Conservation (phyloP, 73 alveolate species). For the Paramecium caudatum region DNA sequence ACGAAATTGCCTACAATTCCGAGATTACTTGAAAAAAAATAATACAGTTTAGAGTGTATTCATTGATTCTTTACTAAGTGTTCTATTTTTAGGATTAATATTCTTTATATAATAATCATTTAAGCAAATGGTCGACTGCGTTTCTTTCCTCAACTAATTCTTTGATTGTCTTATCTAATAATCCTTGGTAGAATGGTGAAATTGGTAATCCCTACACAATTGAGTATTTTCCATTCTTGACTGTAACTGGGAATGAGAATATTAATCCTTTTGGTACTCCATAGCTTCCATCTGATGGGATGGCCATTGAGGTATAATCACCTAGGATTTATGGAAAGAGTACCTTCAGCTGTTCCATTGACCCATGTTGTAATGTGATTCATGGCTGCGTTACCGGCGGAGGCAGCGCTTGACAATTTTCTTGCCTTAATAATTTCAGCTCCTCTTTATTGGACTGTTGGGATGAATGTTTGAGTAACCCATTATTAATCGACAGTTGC, state of each 20-base stretch:
- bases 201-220: conserved; percentile 86
- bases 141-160: conserved; percentile 88
- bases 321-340: conserved; percentile 20
- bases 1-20: background rate
- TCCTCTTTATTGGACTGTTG: conserved; percentile 97
- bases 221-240: conserved; percentile 82
- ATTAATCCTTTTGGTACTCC: conserved; percentile 92
- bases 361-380: conserved; percentile 99
- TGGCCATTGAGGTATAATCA: conserved; percentile 94
- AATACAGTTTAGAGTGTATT: too few species aligned
- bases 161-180: conserved; percentile 84
- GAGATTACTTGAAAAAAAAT: too few species aligned
- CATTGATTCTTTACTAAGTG: too few species aligned
- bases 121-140: conserved; percentile 81
- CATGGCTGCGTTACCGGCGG: conserved; percentile 98
- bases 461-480: conserved; percentile 90
- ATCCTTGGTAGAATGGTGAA: conserved; percentile 80
- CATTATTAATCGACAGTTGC: conserved; percentile 82
- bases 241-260: conserved; percentile 94
- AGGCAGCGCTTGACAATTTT: conserved; percentile 95
- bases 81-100: too few species aligned
- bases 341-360: conserved; percentile 83
- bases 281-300: conserved; percentile 92
- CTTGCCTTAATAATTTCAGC: conserved; percentile 97
- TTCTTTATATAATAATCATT: too few species aligned